Evolutionary conservation across 768 basidiomycete species (phyloP).

Genomic region (Agrocybe chaxingu): DNA sequence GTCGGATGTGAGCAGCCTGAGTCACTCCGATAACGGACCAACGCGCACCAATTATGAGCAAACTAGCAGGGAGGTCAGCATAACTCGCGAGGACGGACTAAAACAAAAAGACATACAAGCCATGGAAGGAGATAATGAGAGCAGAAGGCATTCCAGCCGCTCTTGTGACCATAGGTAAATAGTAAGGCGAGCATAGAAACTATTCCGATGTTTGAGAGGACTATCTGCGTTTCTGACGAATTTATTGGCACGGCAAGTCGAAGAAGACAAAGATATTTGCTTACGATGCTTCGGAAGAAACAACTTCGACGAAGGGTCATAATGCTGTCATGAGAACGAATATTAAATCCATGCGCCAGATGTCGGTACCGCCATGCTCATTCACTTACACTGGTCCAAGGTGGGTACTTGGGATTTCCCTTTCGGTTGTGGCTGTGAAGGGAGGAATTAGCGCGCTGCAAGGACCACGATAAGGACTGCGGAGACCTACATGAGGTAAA

Average conservation of each 20-base stretch:
- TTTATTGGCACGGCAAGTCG: background rate
- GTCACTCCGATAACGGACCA: background rate
- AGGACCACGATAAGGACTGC: background rate
- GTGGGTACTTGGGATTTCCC: slow-evolving; percentile 43
- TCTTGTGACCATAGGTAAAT: slow-evolving; percentile 22
- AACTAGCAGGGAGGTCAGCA: slow-evolving; percentile 24
- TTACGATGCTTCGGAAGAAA: slow-evolving; percentile 45
- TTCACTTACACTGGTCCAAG: slow-evolving; percentile 38
- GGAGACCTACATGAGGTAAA: slow-evolving; percentile 39
- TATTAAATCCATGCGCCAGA: background rate
- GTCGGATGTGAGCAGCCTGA: background rate
- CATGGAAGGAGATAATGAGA: slow-evolving; percentile 46
- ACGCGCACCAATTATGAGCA: slow-evolving; percentile 40
- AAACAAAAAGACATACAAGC: slow-evolving; percentile 32
- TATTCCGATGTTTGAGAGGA: slow-evolving; percentile 41
- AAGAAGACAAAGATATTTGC: slow-evolving; percentile 4
- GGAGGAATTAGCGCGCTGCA: background rate
- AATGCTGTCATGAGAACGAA: slow-evolving; percentile 30
- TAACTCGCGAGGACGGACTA: background rate
- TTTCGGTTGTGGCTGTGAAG: slow-evolving; percentile 37
- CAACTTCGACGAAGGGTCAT: slow-evolving; percentile 37
- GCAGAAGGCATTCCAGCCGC: slow-evolving; percentile 30
- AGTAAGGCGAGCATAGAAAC: slow-evolving; percentile 34
- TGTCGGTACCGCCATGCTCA: background rate
- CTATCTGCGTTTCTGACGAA: slow-evolving; percentile 29